Evolutionary conservation across 768 basidiomycete species (phyloP).

Genomic region (Naganishia randhawae): DNA sequence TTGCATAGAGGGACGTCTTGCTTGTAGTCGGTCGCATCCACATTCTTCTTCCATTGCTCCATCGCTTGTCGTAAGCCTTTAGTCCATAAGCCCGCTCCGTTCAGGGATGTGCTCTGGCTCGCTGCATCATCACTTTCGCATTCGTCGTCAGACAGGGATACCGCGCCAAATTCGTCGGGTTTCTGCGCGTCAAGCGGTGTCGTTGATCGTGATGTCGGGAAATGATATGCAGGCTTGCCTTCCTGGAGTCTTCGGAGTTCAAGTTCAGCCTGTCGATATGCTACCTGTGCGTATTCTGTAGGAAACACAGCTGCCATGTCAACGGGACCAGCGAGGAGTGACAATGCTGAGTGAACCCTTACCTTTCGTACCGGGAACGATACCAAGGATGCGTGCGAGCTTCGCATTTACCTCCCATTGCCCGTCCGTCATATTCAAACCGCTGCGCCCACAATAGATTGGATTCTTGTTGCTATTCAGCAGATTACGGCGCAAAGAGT

Average conservation of each 20-base stretch:
- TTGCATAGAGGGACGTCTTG: neutral
- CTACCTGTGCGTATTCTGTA: conserved; percentile 14
- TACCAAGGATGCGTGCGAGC: conserved; percentile 1
- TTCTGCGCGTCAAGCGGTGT: neutral
- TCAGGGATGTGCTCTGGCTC: neutral
- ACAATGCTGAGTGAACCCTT: neutral
- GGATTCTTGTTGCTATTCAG: neutral
- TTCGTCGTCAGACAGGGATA: neutral
- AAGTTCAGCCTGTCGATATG: conserved; percentile 1
- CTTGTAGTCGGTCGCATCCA: too few species aligned
- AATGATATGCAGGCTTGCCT: too few species aligned
- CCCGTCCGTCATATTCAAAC: conserved; percentile 3
- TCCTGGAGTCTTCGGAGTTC: neutral
- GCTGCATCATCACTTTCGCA: neutral
- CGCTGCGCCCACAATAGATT: neutral
- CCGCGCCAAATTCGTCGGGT: too few species aligned
- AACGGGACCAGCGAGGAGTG: neutral
- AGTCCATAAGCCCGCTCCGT: neutral
- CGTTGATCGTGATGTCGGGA: neutral
- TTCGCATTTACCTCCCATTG: conserved; percentile 16
- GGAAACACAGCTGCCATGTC: neutral
- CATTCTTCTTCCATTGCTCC: conserved; percentile 17
- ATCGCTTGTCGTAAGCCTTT: conserved; percentile 1
- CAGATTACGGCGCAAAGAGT: neutral
- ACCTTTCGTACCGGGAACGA: neutral